A percentile compares a stretch with the other conserved stretches of the same genome.
Conservation (phyloP, 495 filamentous ascomycete genomes). For the Rhypophila decipiens region DNA sequence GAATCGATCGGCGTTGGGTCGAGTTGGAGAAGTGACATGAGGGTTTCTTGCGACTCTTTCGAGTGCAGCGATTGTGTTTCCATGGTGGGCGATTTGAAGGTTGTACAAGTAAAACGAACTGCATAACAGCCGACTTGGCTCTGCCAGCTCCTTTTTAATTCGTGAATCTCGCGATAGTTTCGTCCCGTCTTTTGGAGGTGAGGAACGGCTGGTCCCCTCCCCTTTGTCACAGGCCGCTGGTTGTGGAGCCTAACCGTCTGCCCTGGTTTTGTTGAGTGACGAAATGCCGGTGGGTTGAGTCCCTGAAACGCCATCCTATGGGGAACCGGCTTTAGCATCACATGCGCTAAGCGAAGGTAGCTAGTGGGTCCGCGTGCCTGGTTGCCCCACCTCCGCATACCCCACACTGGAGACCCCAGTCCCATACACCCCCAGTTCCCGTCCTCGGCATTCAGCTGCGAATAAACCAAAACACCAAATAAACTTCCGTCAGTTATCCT, state of each 20-base stretch:
- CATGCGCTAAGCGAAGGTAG: too few relatives aligned
- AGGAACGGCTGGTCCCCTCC: too few relatives aligned
- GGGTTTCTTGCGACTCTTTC: slow-evolving; percentile 43
- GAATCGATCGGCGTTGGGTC: slow-evolving; percentile 77
- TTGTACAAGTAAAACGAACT: too few relatives aligned
- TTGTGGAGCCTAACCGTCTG: neutral
- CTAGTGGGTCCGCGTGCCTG: neutral
- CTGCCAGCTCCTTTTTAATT: slow-evolving; percentile 5
- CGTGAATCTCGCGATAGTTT: neutral
- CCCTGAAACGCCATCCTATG: neutral
- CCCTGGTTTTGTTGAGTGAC: slow-evolving; percentile 3
- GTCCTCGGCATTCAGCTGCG: too few relatives aligned
- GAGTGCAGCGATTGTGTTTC: slow-evolving; percentile 19
- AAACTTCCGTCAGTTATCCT: too few relatives aligned
- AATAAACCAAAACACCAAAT: too few relatives aligned
- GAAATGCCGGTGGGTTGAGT: slow-evolving; percentile 3
- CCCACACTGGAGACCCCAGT: too few relatives aligned
- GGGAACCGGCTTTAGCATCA: too few relatives aligned
- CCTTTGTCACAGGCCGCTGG: too few relatives aligned
- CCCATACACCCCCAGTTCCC: too few relatives aligned
- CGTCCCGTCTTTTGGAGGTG: neutral
- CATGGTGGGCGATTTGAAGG: too few relatives aligned
- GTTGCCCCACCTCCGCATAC: too few relatives aligned
- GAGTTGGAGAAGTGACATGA: slow-evolving; percentile 65
- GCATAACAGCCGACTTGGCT: neutral